Percentiles rank a stretch among this genome's conserved stretches.
phyloP scores from a whole-genome alignment of 169 alveolate genomes.

The Theileria parva region DNA sequence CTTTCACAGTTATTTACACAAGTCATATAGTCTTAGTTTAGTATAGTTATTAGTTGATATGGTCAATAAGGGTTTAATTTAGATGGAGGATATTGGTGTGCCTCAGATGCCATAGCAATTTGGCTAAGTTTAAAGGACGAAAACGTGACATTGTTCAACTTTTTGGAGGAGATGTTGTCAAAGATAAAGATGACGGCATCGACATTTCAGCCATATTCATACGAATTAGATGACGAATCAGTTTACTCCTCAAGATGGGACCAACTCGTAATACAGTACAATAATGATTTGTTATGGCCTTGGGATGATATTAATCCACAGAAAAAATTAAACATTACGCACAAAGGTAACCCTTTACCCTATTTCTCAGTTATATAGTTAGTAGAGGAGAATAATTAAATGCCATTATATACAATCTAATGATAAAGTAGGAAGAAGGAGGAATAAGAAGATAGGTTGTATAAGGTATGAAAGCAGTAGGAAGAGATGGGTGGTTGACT shows the following conservation, averaged over 20 bases:
- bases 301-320: constrained; percentile 11
- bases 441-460: constrained; percentile 50
- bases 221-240: constrained; percentile 17
- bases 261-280: background rate
- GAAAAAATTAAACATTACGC: background rate
- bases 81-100: constrained; percentile 27
- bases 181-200: constrained; percentile 7
- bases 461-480: constrained; percentile 64
- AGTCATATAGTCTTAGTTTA: no score
- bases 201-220: constrained; percentile 8
- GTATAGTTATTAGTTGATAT: background rate
- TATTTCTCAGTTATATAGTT: background rate
- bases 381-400: background rate
- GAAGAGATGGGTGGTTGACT: constrained; percentile 66
- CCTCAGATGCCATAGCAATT: constrained; percentile 5
- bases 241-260: constrained; percentile 21
- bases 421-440: background rate
- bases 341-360: background rate
- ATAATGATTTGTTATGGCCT: constrained; percentile 7
- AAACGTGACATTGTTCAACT: background rate
- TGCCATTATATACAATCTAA: background rate
- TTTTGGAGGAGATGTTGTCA: background rate
- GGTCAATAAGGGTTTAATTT: background rate
- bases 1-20: no score
- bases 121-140: constrained; percentile 14